These are phyloP conservation scores for Microthyrium microscopicum DNA, from an alignment of 2,329 filamentous ascomycete genomes.

Conservation along the genomic window DNA sequence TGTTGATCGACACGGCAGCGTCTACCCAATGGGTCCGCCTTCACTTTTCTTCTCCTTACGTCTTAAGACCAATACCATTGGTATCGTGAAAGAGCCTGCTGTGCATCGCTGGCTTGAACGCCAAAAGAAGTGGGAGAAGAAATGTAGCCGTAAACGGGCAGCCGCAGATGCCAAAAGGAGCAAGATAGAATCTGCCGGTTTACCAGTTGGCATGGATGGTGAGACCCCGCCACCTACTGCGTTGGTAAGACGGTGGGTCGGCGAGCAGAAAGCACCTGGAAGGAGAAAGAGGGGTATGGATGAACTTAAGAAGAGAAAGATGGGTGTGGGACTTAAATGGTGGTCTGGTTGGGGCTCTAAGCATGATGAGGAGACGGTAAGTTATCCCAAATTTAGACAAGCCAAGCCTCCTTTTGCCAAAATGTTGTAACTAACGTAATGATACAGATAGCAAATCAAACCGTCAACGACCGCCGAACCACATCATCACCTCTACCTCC, in stretches of 20 bases:
- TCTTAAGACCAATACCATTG: slow-evolving; percentile 48
- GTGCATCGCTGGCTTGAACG: slow-evolving; percentile 69
- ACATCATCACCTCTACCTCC: slow-evolving; percentile 6
- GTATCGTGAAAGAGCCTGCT: slow-evolving; percentile 62
- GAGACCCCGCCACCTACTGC: slow-evolving; percentile 75
- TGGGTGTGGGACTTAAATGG: slow-evolving; percentile 60
- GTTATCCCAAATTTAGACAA: slow-evolving; percentile 8
- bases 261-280: no score
- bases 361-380: slow-evolving; percentile 63
- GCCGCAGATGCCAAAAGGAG: slow-evolving; percentile 62
- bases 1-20: slow-evolving; percentile 60
- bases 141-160: slow-evolving; percentile 51
- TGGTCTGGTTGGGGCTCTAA: slow-evolving; percentile 84
- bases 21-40: slow-evolving; percentile 49
- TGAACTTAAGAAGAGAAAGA: slow-evolving; percentile 39
- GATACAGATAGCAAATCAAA: slow-evolving; percentile 10
- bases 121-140: slow-evolving; percentile 56
- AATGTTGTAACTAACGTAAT: slow-evolving; percentile 11
- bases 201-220: slow-evolving; percentile 28
- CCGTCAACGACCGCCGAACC: slow-evolving; percentile 14
- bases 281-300: slow-evolving; percentile 31
- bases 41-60: slow-evolving; percentile 50
- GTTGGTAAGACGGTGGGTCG: no score
- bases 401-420: not conserved
- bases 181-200: slow-evolving; percentile 51